Conservation (phyloP, 1,139 yeast genomes). For the Kodamaea arcana region DNA sequence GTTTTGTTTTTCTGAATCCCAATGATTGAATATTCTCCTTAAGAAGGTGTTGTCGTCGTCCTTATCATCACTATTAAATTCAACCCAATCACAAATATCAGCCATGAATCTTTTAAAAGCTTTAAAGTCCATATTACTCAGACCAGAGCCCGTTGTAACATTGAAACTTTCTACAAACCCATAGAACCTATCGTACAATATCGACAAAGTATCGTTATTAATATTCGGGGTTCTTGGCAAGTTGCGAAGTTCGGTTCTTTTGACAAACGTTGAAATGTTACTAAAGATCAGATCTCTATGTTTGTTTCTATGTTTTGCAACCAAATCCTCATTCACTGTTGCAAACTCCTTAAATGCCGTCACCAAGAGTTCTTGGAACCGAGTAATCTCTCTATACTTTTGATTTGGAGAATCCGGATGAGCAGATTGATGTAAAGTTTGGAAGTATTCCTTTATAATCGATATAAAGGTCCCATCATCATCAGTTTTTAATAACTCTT, state of each 20-base stretch:
- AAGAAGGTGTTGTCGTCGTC: conserved; percentile 49
- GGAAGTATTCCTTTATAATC: conserved; percentile 77
- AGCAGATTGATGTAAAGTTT: conserved; percentile 72
- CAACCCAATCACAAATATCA: conserved; percentile 79
- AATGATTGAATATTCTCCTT: conserved; percentile 58
- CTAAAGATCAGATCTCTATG: conserved; percentile 75
- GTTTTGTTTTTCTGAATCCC: conserved; percentile 59
- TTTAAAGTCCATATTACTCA: conserved; percentile 67
- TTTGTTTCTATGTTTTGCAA: conserved; percentile 64
- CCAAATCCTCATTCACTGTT: conserved; percentile 69
- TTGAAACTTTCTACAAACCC: conserved; percentile 66
- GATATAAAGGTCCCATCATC: conserved; percentile 94
- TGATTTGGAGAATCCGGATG: conserved; percentile 70
- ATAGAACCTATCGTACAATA: conserved; percentile 82
- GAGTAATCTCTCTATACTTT: conserved; percentile 64
- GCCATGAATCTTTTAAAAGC: conserved; percentile 72
- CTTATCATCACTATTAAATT: conserved; percentile 19
- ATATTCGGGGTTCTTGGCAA: conserved; percentile 69
- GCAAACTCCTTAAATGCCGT: conserved; percentile 91
- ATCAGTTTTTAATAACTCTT: conserved; percentile 67
- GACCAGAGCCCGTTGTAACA: conserved; percentile 65
- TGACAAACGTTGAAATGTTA: conserved; percentile 86
- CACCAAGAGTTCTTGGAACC: conserved; percentile 85
- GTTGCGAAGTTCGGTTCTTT: conserved; percentile 85
- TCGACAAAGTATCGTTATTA: conserved; percentile 53